Percentiles rank a stretch among this genome's conserved stretches.
Conservation (phyloP, 1,284 basidiomycete species). For the Microbotryomycetes sp. region DNA sequence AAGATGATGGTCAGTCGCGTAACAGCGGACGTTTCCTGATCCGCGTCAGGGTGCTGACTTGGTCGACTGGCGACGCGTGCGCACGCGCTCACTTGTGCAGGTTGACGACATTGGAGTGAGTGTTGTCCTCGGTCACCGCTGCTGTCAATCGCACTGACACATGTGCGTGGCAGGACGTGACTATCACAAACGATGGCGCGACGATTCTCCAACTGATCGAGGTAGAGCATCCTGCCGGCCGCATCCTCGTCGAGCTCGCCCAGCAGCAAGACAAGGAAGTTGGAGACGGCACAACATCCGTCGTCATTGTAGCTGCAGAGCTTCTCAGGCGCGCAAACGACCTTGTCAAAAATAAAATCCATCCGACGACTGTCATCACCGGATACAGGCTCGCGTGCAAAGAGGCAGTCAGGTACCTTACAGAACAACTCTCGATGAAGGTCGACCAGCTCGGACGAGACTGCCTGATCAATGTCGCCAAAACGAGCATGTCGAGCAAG, state of each 20-base stretch:
- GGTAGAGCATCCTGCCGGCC: constrained; percentile 45
- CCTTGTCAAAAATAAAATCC: constrained; percentile 95
- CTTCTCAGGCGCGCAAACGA: constrained; percentile 93
- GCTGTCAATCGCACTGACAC: constrained; percentile 1
- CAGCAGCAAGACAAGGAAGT: constrained; percentile 99
- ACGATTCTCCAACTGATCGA: constrained; percentile 78
- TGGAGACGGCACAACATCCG: constrained; percentile 97
- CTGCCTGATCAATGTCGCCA: constrained; percentile 90
- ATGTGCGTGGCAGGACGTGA: constrained; percentile 67
- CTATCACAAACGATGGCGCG: constrained; percentile 98
- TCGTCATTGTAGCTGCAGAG: constrained; percentile 95
- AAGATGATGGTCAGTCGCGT: constrained; percentile 47
- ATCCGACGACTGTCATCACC: constrained; percentile 98
- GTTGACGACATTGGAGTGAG: constrained; percentile 95
- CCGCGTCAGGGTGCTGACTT: no score
- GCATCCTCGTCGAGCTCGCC: constrained; percentile 95
- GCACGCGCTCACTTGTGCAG: constrained; percentile 39
- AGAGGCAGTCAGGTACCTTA: constrained; percentile 97
- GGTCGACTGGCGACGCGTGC: not conserved
- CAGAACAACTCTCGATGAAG: constrained; percentile 92
- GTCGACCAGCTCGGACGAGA: constrained; percentile 87
- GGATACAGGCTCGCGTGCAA: constrained; percentile 95
- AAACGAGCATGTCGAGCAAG: constrained; percentile 99
- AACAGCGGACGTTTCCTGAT: constrained; percentile 44
- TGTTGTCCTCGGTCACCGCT: constrained; percentile 8